Percentiles rank a stretch among this genome's conserved stretches.
Conservation (phyloP, 345 rosid genomes). For the Arabis alpina region DNA sequence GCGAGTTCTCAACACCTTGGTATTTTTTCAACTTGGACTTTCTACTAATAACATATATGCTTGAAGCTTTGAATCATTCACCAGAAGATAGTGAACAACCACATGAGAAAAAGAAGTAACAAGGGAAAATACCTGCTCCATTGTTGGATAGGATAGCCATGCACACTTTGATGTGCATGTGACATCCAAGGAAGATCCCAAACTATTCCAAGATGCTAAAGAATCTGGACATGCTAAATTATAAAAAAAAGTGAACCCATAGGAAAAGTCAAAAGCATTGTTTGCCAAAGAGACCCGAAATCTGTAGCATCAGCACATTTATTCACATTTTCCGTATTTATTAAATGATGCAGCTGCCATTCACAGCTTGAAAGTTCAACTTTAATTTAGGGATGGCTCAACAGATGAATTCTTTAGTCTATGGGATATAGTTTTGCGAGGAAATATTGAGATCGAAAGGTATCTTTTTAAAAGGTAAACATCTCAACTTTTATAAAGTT, state of each 20-base stretch:
- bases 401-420: no score
- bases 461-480: no score
- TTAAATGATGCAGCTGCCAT: no score
- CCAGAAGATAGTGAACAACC: conserved; percentile 24
- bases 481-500: no score
- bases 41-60: not conserved
- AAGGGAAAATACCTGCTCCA: conserved; percentile 58
- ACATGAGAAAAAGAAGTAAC: conserved; percentile 15
- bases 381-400: no score
- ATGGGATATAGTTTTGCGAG: no score
- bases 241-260: conserved; percentile 3
- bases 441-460: no score
- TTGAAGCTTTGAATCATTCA: conserved; percentile 4
- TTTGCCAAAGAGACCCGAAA: no score
- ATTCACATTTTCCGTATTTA: conserved; percentile 2
- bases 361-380: no score
- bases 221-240: conserved; percentile 59
- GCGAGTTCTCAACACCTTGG: not conserved
- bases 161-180: conserved; percentile 49
- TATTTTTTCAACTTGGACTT: conserved; percentile 11
- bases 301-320: conserved; percentile 13
- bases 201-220: conserved; percentile 83
- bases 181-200: conserved; percentile 85
- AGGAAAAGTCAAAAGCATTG: not conserved
- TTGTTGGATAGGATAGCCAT: conserved; percentile 55